Evolutionary conservation across 2,329 filamentous ascomycete species (phyloP), one percentile per base, ranked within the genome.

Genomic region (Phialocephala subalpina): DNA sequence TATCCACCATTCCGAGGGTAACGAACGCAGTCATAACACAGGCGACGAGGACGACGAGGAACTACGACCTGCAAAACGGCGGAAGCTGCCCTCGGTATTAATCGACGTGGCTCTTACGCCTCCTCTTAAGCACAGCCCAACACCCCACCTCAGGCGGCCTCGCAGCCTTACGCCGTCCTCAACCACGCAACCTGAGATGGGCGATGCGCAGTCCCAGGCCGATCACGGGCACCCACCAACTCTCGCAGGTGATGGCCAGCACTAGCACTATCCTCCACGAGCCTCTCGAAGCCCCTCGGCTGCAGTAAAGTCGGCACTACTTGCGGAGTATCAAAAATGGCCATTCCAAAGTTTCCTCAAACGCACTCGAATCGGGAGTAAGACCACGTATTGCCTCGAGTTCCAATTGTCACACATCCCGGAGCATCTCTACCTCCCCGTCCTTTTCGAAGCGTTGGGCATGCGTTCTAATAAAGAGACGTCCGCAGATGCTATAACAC

Each of bases 291-390:
- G 58, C 40, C 11, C 16, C 4, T 61, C 47, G 22, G 65, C 63
- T 38, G 27, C 27, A 38, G 3, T 61, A 36, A 14, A 53, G 65
- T 35, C 68, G 33, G 55, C 60, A 66, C 57, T 55, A 68, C 18
- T 64, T 67, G 65, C 68, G 42, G 57, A 68, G 62, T 69, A 70
- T 67, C 62, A 63, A 38, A 57, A 72, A 47, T 70, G 36, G 67
- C 67, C 60, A 25, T 66, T 70, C 59, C 16, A 68, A 68, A 58
- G 66, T n/a, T 72, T 69, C 45, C 42, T 70, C 20, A 68, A 68
- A 69, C 61, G 52, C 38, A 62, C 58, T 38, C 47, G 35, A 33
- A 66, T 66, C 45, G n/a, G 55, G 53, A 47, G 40, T 66, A 33
- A 66, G 38, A 53, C 29, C 12, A 60, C 35, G 25, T 62, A 60